Evolutionary conservation across 805 yeast genomes (phyloP).

Genomic region (Torulaspora microellipsoides): DNA sequence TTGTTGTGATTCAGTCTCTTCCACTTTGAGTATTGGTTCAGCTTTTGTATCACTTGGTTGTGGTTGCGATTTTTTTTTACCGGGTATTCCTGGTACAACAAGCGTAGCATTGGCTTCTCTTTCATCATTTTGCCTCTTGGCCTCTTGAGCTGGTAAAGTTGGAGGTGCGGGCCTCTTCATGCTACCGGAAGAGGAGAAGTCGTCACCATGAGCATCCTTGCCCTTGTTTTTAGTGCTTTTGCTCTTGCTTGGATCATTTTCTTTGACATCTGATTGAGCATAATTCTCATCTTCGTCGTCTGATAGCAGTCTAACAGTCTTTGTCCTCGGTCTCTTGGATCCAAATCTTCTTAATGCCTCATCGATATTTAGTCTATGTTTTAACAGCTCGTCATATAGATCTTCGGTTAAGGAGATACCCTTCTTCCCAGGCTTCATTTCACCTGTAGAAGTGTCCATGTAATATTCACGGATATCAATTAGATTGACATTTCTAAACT

Average conservation of each 20-base stretch:
- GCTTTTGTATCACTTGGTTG: constrained; percentile 1
- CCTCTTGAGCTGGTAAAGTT: constrained; percentile 31
- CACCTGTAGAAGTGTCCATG: constrained; percentile 50
- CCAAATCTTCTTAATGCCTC: constrained; percentile 36
- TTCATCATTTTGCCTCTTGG: constrained; percentile 29
- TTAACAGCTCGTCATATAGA: constrained; percentile 34
- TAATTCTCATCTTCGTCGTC: constrained; percentile 27
- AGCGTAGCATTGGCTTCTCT: constrained; percentile 32
- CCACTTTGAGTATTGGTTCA: constrained; percentile 7
- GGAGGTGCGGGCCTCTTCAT: constrained; percentile 32
- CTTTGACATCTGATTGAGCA: constrained; percentile 9
- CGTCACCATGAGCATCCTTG: constrained; percentile 6
- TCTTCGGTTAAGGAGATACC: constrained; percentile 40
- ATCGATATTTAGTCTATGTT: constrained; percentile 35
- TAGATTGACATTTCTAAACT: constrained; percentile 59
- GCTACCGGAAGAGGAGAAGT: constrained; percentile 8
- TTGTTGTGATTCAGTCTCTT: not conserved
- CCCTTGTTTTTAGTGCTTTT: constrained; percentile 1
- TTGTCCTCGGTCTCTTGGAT: constrained; percentile 33
- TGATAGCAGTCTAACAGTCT: constrained; percentile 28
- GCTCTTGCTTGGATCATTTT: constrained; percentile 9
- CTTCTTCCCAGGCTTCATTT: constrained; percentile 76
- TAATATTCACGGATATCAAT: constrained; percentile 86
- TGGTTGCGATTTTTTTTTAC: constrained; percentile 14
- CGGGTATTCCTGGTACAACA: constrained; percentile 30